Evolutionary conservation across 805 yeast species (phyloP), one percentile per base, ranked within the genome.

Genomic region (Yarrowia deformans): DNA sequence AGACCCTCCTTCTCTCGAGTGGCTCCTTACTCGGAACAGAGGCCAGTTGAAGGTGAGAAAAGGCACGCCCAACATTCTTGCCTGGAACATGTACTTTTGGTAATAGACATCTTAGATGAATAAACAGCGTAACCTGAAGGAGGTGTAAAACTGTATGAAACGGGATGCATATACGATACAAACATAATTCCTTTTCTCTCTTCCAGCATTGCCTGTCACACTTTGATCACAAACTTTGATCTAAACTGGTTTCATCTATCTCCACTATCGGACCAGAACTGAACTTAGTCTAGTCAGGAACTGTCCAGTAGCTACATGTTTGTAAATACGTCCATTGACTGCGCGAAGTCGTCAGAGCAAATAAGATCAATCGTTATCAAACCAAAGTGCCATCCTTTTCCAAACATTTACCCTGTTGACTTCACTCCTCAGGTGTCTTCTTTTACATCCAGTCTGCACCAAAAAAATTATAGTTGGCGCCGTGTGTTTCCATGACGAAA

Each of bases 401-500:
- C 23, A 8, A 5, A 14, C n/a, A 16, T 13, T 37, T 55, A 40
- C 61, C 43, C 54, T 49, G 39, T 39, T 35, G 16, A 8, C 9
- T 16, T 23, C 46, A 14, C 61, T 7, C 46, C 46, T 39, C 42
- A 16, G n/a, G 39, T 32, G 54, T 32, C 54, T 32, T 23, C 54
- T 29, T 32, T 13, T 32, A 49, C 54, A 49, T 49, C 39, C 37
- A 29, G 34, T 55, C 61, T 55, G 46, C 46, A 39, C 46, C 16
- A 19, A 39, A 39, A 40, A 29, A 56, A 23, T 32, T 60, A 60
- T 34, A 45, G 66, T 60, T 60, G 66, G 66, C 46, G 66, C 66
- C 66, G 66, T 60, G 32, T 49, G 39, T 32, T 16, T 40, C 29
- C 16, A 19, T 7, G n/a, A 32, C 63, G 49, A 56, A 37, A 55